Evolutionary conservation across 164 flowering plant species (phyloP), one percentile per base, ranked within the genome.

Genomic region (Kingdonia uniflora): DNA sequence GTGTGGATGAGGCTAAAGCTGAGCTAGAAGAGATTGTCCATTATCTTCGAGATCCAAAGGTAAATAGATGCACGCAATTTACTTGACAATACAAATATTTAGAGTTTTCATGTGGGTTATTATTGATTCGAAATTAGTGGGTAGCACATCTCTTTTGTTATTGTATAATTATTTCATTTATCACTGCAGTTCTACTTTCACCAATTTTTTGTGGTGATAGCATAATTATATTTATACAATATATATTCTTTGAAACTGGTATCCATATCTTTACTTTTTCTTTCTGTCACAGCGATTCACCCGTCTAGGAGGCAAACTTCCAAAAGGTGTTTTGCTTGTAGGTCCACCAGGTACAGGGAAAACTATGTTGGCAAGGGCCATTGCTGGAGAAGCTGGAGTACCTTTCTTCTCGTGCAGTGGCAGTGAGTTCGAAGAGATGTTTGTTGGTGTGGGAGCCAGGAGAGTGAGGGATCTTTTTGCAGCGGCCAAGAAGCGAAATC

Each of bases 341-440:
- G 99, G 99, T 17, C 97, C 58, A 26, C 58, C 98, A 53, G 98
- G 98, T 8, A 91, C 96, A 21, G 98, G 98, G 6, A 94, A 89
- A 65, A 94, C 99, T 21, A 86, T 94, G 99, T 62, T 89, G 56
- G 97, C 99, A 52, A 84, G 97, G 71, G 99, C 99, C 52, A 94
- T 94, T 72, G 99, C 99, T 12, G 97, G 99, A 51, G 99, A 94
- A 72, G 99, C 99, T 59, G 96, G 90, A 19, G 97, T 94, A 25
- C 99, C 97, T 39, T 90, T 90, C 73, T 90, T 90, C 67, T 86
- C 95, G 2, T 82, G 95, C 82, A 86, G 95, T 62, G 97, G 97
- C 42, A 89, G 97, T 72, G 99, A 94, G 62, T 94, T 94, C 73
- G 99, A 94, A 69, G 99, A 94, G 69, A 89, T 94, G 96, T 94